Conservation (phyloP, 73 alveolate species). For the Paraurostyla sp. region DNA sequence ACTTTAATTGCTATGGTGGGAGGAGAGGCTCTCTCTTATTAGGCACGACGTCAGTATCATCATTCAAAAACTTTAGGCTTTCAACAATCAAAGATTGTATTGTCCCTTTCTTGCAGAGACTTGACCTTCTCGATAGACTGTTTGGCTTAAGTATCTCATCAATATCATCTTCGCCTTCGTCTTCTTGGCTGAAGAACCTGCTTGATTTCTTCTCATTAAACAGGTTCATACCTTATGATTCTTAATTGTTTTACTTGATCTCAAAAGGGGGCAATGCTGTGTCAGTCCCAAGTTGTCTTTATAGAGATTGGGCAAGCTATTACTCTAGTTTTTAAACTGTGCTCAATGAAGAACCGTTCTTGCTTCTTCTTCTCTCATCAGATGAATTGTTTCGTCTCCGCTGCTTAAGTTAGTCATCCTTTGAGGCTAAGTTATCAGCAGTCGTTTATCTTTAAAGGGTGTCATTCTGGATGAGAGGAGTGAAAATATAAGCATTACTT, state of each 20-base stretch:
- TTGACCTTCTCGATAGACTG: slow-evolving; percentile 34
- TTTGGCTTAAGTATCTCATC: not conserved
- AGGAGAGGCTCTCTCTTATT: slow-evolving; percentile 46
- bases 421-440: no score
- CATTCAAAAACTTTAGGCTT: slow-evolving; percentile 43
- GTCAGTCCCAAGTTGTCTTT: not conserved
- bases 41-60: slow-evolving; percentile 56
- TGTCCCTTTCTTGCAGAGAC: slow-evolving; percentile 39
- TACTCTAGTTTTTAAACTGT: not conserved
- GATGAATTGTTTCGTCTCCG: no score
- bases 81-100: slow-evolving; percentile 45
- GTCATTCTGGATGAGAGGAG: no score
- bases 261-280: not conserved
- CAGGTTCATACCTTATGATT: not conserved
- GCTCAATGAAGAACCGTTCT: not conserved
- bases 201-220: slow-evolving; percentile 17
- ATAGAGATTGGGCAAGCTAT: not conserved
- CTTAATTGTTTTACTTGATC: no score
- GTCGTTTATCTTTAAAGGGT: no score
- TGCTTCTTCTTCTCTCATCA: no score
- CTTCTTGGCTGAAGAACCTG: not conserved
- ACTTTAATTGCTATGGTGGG: not conserved
- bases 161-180: not conserved
- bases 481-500: no score
- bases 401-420: no score